Percentiles rank a stretch among this genome's conserved stretches.
Evolutionary conservation across 108 stramenopile species (phyloP).

Genomic region (Schizochytrium sp.): DNA sequence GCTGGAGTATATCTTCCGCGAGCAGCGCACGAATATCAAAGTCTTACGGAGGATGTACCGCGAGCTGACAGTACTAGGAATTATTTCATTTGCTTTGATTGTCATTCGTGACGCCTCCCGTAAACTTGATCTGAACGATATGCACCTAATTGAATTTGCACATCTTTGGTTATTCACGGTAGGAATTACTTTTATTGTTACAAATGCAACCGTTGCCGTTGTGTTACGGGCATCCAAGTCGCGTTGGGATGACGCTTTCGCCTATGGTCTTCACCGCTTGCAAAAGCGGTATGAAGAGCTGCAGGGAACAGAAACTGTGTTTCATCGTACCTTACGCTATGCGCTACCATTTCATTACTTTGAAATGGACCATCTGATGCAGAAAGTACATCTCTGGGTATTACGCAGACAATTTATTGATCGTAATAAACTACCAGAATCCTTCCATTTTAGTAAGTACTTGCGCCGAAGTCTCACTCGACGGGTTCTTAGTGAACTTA

Average conservation of each 20-base stretch:
- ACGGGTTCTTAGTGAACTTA: not conserved
- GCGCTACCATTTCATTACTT: not conserved
- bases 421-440: conserved; percentile 13
- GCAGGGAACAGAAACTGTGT: not conserved
- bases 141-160: conserved; percentile 17
- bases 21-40: conserved; percentile 48
- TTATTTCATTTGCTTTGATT: not conserved
- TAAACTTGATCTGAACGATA: not conserved
- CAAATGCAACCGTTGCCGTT: not conserved
- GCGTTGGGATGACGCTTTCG: conserved; percentile 15
- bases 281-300: not conserved
- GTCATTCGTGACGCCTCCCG: not conserved
- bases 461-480: conserved; percentile 20
- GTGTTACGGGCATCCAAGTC: not conserved
- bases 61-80: conserved; percentile 16
- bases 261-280: not conserved
- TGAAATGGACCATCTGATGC: not conserved
- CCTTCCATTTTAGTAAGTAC: conserved; percentile 43
- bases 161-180: conserved; percentile 29
- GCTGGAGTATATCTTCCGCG: not conserved
- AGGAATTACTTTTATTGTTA: conserved; percentile 4
- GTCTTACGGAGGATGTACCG: conserved; percentile 8
- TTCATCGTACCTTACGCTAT: not conserved
- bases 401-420: not conserved
- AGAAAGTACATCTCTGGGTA: not conserved